Conservation (phyloP, 176 grass and related monocot genomes). For the Luzula sylvatica region DNA sequence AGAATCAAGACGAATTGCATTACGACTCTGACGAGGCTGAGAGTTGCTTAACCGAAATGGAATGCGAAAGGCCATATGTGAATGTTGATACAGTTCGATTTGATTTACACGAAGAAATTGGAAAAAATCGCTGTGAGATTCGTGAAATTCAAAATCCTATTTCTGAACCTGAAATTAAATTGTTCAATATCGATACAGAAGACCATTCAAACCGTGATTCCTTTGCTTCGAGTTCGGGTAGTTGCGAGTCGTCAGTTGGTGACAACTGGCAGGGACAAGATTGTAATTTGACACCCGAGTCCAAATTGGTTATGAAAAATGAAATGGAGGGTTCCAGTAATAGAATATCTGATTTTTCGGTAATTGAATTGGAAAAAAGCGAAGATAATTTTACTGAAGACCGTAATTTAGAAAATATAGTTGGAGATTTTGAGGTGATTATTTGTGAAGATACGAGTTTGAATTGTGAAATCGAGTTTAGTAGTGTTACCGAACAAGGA, state of each 20-base stretch:
- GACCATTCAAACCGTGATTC: no score
- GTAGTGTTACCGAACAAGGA: no score
- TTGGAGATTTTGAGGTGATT: background rate
- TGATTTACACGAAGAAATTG: constrained; percentile 24
- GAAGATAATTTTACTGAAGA: constrained; percentile 19
- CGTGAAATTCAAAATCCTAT: constrained; percentile 17
- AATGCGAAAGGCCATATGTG: constrained; percentile 16
- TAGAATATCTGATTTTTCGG: constrained; percentile 7
- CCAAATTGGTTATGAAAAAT: background rate
- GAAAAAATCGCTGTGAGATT: constrained; percentile 23
- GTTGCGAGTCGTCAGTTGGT: background rate
- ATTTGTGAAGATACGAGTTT: background rate
- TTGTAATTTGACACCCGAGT: constrained; percentile 6
- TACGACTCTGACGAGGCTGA: constrained; percentile 94
- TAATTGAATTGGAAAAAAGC: background rate
- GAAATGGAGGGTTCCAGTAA: constrained; percentile 3
- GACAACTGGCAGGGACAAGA: constrained; percentile 4
- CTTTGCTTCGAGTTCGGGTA: constrained; percentile 6
- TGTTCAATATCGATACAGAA: constrained; percentile 13
- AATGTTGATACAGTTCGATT: constrained; percentile 1
- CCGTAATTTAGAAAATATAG: background rate
- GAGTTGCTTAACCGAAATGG: constrained; percentile 33
- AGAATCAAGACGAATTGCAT: constrained; percentile 19
- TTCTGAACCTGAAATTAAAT: no score
- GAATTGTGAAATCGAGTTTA: no score